Conservation (phyloP, 306 rosid species). For the Argentina anserina region DNA sequence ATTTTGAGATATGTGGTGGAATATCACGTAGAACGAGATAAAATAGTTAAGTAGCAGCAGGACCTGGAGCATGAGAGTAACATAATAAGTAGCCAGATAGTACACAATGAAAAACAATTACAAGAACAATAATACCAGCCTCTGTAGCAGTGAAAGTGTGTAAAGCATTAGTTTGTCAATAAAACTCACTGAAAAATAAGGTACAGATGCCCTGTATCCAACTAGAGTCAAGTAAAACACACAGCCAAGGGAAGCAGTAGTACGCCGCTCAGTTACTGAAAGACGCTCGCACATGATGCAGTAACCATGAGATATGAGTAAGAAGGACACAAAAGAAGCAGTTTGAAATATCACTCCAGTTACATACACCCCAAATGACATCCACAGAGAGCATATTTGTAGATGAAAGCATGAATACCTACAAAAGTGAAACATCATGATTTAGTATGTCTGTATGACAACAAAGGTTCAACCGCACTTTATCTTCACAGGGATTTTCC, state of each 20-base stretch:
- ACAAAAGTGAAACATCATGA: slow-evolving; percentile 22
- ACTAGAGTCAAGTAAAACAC: slow-evolving; percentile 90
- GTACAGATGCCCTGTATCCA: slow-evolving; percentile 89
- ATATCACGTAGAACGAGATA: slow-evolving; percentile 75
- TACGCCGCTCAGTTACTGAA: slow-evolving; percentile 75
- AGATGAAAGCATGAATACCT: slow-evolving; percentile 92
- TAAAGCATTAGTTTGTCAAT: slow-evolving; percentile 8
- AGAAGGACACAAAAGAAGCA: slow-evolving; percentile 76
- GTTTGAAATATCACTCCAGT: slow-evolving; percentile 97
- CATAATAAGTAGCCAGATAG: slow-evolving; percentile 26
- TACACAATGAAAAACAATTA: slow-evolving; percentile 16
- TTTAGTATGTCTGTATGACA: neutral
- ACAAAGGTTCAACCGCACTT: neutral
- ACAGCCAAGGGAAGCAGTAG: slow-evolving; percentile 87
- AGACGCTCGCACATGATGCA: slow-evolving; percentile 94
- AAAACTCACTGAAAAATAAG: slow-evolving; percentile 78
- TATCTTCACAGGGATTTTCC: neutral
- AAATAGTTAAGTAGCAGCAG: slow-evolving; percentile 75
- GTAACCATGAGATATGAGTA: slow-evolving; percentile 95
- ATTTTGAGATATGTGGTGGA: slow-evolving; percentile 83
- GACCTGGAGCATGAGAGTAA: slow-evolving; percentile 45
- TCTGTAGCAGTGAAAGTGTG: slow-evolving; percentile 11
- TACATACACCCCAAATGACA: slow-evolving; percentile 94
- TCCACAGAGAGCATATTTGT: slow-evolving; percentile 90
- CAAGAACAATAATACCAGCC: neutral